Base-by-base conservation (phyloP, 1,284 basidiomycete species). In the Phaffia rhodozyma region DNA sequence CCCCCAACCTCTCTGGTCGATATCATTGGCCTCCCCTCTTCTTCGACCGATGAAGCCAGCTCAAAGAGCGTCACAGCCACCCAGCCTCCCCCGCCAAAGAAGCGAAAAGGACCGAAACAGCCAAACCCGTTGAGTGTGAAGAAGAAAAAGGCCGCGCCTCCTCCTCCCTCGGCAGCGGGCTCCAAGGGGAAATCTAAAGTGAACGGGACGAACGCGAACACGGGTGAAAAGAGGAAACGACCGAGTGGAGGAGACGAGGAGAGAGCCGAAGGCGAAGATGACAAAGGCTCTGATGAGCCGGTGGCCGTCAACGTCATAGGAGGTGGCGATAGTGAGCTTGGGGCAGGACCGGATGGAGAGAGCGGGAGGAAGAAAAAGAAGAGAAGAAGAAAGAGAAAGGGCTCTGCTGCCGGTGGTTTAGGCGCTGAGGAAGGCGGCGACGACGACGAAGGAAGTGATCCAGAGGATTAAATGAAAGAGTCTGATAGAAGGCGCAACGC, bases 71-170 rank as follows among this genome's bases (percentile, higher is more conserved):
- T 75, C 23, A 67, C 75, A 5, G 72, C 77, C 20, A 68, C 70
- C 5, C 67, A 76, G 0, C 65, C 69, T 20, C 78, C 77, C 74
- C 51, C 63, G 23, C 77, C 74, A 52, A 85, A 82, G 72, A 86
- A 83, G 73, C 82, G 80, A 68, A 86, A 81, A 70, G 84, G 84
- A 1, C 84, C 86, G 0, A 93, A 91, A 72, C 89, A 81, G 0
- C 91, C 93, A 0, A 98, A 98, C 77, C 91, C 94, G 20, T 80
- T 98, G 4, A 92, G 90, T 66, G 78, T 93, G 49, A 92, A 89
- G 79, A 97, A 91, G 80, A 91, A 91, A 78, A 86, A 81, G 72
- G 66, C 68, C 2, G 55, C 53, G 7, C 56, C 32, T 16, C 30
- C 27, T 38, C 32, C 38, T 27, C 21, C 53, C 11, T 23, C 67